Evolutionary conservation across 1,139 yeast genomes (phyloP).

Genomic region (Trichomonascaceae sp.): DNA sequence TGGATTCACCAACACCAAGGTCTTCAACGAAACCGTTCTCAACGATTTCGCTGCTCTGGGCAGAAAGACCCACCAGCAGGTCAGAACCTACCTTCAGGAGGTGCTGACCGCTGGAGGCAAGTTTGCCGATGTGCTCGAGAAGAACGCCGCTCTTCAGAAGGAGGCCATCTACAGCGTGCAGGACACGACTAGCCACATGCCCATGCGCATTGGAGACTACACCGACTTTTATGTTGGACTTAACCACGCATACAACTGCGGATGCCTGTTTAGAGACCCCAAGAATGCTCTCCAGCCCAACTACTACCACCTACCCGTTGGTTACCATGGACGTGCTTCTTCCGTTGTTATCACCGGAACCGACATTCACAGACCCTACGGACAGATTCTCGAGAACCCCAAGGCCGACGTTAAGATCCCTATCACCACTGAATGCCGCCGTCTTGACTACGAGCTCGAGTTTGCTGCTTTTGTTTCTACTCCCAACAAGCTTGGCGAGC

Average conservation of each 20-base stretch:
- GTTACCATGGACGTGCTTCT: slow-evolving; percentile 20
- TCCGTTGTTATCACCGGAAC: slow-evolving; percentile 19
- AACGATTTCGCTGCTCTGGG: slow-evolving; percentile 17
- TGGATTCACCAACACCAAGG: slow-evolving; percentile 4
- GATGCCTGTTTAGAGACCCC: slow-evolving; percentile 15
- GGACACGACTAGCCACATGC: slow-evolving; percentile 10
- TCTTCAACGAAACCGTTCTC: slow-evolving; percentile 8
- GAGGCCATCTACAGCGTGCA: slow-evolving; percentile 6
- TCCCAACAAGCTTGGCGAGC: slow-evolving; percentile 13
- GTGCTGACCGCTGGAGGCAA: slow-evolving; percentile 10
- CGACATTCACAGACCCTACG: slow-evolving; percentile 15
- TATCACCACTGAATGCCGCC: slow-evolving; percentile 9
- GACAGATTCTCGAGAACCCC: slow-evolving; percentile 13
- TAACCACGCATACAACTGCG: slow-evolving; percentile 18
- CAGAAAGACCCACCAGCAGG: slow-evolving; percentile 8
- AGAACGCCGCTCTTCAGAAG: slow-evolving; percentile 5
- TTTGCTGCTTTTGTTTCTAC: slow-evolving; percentile 15
- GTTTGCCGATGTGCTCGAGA: slow-evolving; percentile 10
- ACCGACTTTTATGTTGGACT: slow-evolving; percentile 17
- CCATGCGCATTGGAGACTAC: slow-evolving; percentile 16
- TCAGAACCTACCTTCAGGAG: slow-evolving; percentile 12
- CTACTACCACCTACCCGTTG: slow-evolving; percentile 17
- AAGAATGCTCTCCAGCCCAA: slow-evolving; percentile 17
- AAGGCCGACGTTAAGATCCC: slow-evolving; percentile 9
- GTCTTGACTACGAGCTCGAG: slow-evolving; percentile 18